Percentiles rank a stretch among this genome's conserved stretches.
These are phyloP conservation scores for Blastocystis sp. DNA, from an alignment of 352 stramenopile genomes.

Conservation along the genomic window DNA sequence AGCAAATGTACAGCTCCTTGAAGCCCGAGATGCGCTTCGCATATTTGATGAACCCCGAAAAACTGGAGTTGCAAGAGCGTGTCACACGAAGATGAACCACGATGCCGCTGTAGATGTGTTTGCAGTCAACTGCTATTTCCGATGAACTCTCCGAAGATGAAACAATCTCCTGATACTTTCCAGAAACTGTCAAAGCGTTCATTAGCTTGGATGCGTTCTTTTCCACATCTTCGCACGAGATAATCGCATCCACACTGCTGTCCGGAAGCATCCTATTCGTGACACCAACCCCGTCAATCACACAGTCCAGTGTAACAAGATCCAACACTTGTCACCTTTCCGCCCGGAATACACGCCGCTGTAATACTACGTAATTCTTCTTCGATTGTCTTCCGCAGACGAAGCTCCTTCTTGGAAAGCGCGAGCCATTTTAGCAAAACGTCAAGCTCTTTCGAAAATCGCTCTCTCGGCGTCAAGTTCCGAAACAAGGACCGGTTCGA, in stretches of 20 bases:
- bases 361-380: not conserved
- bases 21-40: not conserved
- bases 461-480: not conserved
- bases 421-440: not conserved
- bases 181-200: not conserved
- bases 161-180: constrained; percentile 14
- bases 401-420: not conserved
- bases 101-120: not conserved
- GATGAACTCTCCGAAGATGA: not conserved
- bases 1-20: not conserved
- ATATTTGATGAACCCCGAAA: constrained; percentile 13
- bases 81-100: not conserved
- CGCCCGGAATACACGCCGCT: not conserved
- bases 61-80: not conserved
- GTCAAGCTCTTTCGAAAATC: not conserved
- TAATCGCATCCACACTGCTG: not conserved
- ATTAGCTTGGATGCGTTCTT: not conserved
- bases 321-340: not conserved
- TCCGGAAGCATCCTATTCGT: not conserved
- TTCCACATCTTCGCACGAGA: not conserved
- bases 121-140: not conserved
- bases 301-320: not conserved
- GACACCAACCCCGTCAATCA: not conserved
- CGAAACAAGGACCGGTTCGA: not conserved
- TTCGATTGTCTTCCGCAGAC: not conserved